These are phyloP conservation scores for Penicillium sp. DNA, from an alignment of 2,329 filamentous ascomycete genomes.

Conservation along the genomic window DNA sequence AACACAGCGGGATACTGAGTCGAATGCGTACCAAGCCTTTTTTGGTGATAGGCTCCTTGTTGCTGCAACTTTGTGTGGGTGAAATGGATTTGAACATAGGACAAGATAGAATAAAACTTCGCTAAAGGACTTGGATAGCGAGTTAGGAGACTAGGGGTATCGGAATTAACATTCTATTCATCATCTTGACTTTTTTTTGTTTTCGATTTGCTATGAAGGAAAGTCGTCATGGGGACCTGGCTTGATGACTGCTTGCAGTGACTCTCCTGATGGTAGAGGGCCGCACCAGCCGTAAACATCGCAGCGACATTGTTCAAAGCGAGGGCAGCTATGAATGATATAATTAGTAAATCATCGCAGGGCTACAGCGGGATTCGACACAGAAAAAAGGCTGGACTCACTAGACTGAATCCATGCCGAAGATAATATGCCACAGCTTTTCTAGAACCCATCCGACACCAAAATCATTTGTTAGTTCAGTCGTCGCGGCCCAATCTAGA, in stretches of 20 bases:
- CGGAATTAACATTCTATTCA: not conserved
- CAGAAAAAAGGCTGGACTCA: slow-evolving; percentile 12
- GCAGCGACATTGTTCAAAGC: slow-evolving; percentile 24
- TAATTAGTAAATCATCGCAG: not conserved
- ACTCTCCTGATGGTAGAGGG: slow-evolving; percentile 13
- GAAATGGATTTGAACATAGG: not conserved
- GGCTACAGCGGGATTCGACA: not conserved
- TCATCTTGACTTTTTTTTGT: not conserved
- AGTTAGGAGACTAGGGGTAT: not conserved
- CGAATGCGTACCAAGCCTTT: too few relatives aligned
- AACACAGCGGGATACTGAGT: slow-evolving; percentile 33
- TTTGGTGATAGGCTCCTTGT: not conserved
- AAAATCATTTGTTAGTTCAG: slow-evolving; percentile 21
- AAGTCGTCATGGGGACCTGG: too few relatives aligned
- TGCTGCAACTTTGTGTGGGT: not conserved
- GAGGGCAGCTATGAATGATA: slow-evolving; percentile 12
- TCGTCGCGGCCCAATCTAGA: slow-evolving; percentile 40
- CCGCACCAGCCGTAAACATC: slow-evolving; percentile 29
- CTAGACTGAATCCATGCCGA: slow-evolving; percentile 26
- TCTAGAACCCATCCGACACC: slow-evolving; percentile 29
- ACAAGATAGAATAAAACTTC: not conserved
- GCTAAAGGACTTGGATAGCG: too few relatives aligned
- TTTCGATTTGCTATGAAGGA: not conserved
- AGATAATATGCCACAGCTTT: slow-evolving; percentile 30
- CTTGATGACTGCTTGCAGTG: slow-evolving; percentile 6